phyloP scores from a whole-genome alignment of 495 filamentous ascomycete genomes.

The Apodospora peruviana region DNA sequence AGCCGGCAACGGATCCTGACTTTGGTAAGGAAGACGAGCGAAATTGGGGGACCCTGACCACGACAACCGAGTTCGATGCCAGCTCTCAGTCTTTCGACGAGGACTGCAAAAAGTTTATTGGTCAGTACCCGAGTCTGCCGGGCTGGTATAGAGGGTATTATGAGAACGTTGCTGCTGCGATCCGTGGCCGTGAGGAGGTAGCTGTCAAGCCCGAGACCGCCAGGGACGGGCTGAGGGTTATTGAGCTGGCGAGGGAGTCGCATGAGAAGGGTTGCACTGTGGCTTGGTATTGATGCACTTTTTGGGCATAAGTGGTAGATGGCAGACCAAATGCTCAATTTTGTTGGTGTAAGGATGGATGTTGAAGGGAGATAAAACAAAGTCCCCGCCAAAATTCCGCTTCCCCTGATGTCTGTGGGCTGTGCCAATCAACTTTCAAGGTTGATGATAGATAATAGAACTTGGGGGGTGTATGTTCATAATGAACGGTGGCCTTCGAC shows the following conservation, averaged over 20 bases:
- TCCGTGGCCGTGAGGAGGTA: constrained; percentile 28
- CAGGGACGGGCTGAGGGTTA: constrained; percentile 55
- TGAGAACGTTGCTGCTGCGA: constrained; percentile 49
- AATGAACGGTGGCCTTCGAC: no score
- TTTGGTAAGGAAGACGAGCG: constrained; percentile 53
- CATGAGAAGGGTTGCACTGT: constrained; percentile 20
- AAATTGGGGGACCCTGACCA: constrained; percentile 30
- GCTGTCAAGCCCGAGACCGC: constrained; percentile 58
- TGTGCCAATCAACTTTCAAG: no score
- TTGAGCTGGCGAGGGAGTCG: constrained; percentile 58
- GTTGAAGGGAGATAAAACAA: no score
- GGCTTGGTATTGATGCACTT: constrained; percentile 17
- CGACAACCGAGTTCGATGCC: constrained; percentile 18
- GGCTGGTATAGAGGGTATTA: constrained; percentile 62
- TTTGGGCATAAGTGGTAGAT: no score
- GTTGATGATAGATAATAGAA: no score
- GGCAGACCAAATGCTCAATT: no score
- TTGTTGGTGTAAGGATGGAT: no score
- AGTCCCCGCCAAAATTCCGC: no score
- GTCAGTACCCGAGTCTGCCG: constrained; percentile 30
- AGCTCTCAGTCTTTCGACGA: constrained; percentile 16
- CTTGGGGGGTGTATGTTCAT: no score
- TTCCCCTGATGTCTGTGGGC: no score
- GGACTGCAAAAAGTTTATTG: constrained; percentile 18
- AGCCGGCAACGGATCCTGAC: constrained; percentile 27